phyloP scores from a whole-genome alignment of 176 grass and related monocot species.

The Pontederia paniculata region DNA sequence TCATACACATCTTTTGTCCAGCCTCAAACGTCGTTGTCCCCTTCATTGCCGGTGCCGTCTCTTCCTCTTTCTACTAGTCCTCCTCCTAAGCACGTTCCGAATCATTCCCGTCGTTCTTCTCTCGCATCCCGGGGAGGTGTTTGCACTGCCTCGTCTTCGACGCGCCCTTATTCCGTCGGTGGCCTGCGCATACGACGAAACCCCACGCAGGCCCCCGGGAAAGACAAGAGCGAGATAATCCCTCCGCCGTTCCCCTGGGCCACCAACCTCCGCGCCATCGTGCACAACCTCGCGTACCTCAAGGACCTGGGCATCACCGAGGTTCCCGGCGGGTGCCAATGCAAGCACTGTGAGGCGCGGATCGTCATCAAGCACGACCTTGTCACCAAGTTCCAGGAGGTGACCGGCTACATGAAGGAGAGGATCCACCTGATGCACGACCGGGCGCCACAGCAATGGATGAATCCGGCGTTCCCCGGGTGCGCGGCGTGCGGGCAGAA shows the following conservation, averaged over 20 bases:
- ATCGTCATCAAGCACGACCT: conserved; percentile 35
- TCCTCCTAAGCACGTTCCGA: too few relatives aligned
- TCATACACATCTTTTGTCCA: too few relatives aligned
- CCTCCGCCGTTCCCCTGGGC: conserved; percentile 42
- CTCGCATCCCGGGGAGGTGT: too few relatives aligned
- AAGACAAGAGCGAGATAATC: too few relatives aligned
- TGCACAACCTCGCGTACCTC: conserved; percentile 19
- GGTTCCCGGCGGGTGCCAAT: conserved; percentile 29
- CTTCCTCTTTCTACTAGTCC: too few relatives aligned
- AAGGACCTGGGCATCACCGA: conserved; percentile 25
- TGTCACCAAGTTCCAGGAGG: conserved; percentile 28
- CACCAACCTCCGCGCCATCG: conserved; percentile 19
- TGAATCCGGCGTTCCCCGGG: conserved; percentile 12
- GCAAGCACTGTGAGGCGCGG: conserved; percentile 26
- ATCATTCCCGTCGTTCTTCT: too few relatives aligned
- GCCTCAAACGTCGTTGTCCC: too few relatives aligned
- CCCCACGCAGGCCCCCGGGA: too few relatives aligned
- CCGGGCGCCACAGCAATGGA: conserved; percentile 31
- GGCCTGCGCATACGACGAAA: too few relatives aligned
- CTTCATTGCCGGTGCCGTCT: too few relatives aligned
- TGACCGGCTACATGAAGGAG: conserved; percentile 19
- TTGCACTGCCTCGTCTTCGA: too few relatives aligned
- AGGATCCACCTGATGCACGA: conserved; percentile 42
- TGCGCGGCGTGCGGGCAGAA: conserved; percentile 26
- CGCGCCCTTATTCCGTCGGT: too few relatives aligned